Evolutionary conservation across 2,329 filamentous ascomycete genomes (phyloP), one percentile per base, ranked within the genome.

Genomic region (Pseudogymnoascus sp.): DNA sequence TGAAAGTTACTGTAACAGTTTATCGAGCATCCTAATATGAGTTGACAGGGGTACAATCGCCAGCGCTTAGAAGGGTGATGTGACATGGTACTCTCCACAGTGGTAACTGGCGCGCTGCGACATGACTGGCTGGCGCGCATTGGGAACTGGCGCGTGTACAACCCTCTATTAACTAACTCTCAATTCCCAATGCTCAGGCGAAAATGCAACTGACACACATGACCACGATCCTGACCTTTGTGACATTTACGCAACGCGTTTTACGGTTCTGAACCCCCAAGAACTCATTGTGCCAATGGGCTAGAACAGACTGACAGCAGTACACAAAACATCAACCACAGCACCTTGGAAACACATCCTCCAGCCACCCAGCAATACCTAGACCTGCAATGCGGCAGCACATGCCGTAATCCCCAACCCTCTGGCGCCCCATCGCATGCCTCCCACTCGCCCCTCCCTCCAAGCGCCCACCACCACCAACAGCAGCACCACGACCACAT

Each of bases 331-430:
- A 8, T 29, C 26, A 52, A 52, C 45, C 14, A 12, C 26, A 29
- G 26, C 26, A 29, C 26, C 23, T 55, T 33, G 45, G 29, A 31
- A 55, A 33, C 26, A 19, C 45, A 29, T 11, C 8, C 26, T 16
- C 29, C 11, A 33, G n/a, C 45, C 26, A 8, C 29, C 45, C 45
- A 16, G 14, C 6, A 60, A 60, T 10, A 59, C 41, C 63, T 63
- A 62, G 23, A 52, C 66, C 62, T 73, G 71, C 70, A 67, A 69
- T 71, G 68, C 67, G 71, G 70, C 69, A 72, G 71, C 71, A 73
- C 64, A 73, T 72, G 71, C 71, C 71, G 69, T 70, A 69, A 63
- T 31, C 63, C 26, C 55, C 61, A 63, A 65, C 65, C 68, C 64
- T 66, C 71, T 73, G 71, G 71, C 71, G 71, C 68, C 70, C 31